Conservation (phyloP, 257 asterid genomes). For the Forsythia viridissima region DNA sequence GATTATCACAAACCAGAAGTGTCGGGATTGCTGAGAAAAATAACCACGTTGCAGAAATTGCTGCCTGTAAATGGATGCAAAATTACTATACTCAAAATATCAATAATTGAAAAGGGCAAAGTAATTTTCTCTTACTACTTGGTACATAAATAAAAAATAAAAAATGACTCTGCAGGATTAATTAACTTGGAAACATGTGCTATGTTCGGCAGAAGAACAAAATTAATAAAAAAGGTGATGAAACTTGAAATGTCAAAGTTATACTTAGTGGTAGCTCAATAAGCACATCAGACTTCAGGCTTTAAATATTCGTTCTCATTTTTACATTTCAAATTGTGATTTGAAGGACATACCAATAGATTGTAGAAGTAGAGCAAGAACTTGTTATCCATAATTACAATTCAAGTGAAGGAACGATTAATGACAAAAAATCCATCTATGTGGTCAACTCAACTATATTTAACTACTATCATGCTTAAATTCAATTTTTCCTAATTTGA, state of each 20-base stretch:
- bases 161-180: background rate
- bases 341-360: background rate
- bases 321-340: background rate
- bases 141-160: background rate
- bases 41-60: constrained; percentile 87
- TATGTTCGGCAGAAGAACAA: background rate
- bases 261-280: background rate
- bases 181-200: background rate
- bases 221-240: background rate
- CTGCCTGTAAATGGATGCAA: constrained; percentile 57
- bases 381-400: background rate
- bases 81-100: background rate
- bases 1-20: constrained; percentile 61
- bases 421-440: background rate
- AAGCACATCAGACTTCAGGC: background rate
- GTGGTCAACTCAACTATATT: background rate
- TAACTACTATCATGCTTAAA: background rate
- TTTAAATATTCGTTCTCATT: background rate
- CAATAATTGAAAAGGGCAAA: background rate
- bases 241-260: background rate
- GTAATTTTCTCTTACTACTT: background rate
- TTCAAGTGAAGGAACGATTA: background rate
- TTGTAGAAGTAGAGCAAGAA: background rate
- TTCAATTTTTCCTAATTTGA: background rate
- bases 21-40: constrained; percentile 80